These are phyloP conservation scores for Adansonia grandidieri DNA, from an alignment of 441 rosid genomes.

Conservation along the genomic window DNA sequence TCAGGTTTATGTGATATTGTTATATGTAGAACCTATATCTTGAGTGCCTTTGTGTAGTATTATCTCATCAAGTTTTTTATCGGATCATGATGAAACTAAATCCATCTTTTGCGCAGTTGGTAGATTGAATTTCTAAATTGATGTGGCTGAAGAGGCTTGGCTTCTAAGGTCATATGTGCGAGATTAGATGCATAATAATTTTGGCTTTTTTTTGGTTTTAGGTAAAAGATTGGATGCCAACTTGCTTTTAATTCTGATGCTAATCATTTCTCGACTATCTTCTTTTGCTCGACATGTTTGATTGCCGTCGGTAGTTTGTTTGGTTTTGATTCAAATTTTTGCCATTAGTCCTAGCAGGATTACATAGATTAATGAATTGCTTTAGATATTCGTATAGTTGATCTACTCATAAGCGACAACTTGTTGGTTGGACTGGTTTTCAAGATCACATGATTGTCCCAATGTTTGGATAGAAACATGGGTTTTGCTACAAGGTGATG, in stretches of 20 bases:
- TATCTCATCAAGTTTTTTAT: constrained; percentile 37
- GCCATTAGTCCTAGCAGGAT: too few species aligned
- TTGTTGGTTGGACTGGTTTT: too few species aligned
- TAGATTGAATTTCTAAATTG: neutral
- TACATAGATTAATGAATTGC: too few species aligned
- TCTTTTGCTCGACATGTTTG: neutral
- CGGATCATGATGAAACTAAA: neutral
- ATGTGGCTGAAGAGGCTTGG: neutral
- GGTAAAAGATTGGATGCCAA: neutral
- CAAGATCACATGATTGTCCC: too few species aligned
- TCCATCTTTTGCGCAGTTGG: neutral
- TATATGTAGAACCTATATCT: constrained; percentile 37
- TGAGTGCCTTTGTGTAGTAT: constrained; percentile 38
- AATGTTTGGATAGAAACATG: too few species aligned
- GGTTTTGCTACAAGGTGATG: too few species aligned
- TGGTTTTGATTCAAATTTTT: too few species aligned
- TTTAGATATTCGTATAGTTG: too few species aligned
- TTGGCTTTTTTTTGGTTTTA: neutral
- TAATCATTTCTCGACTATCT: neutral
- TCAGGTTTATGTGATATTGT: constrained; percentile 41
- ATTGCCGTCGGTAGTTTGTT: too few species aligned
- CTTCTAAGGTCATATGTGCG: neutral
- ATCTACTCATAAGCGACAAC: too few species aligned
- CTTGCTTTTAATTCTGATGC: neutral
- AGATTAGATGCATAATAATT: neutral